A percentile compares a stretch with the other conserved stretches of the same genome.
Evolutionary conservation across 371 early-diverging fungal genomes (phyloP).

Genomic region (Hamiltosporidium tvaerminnensis): DNA sequence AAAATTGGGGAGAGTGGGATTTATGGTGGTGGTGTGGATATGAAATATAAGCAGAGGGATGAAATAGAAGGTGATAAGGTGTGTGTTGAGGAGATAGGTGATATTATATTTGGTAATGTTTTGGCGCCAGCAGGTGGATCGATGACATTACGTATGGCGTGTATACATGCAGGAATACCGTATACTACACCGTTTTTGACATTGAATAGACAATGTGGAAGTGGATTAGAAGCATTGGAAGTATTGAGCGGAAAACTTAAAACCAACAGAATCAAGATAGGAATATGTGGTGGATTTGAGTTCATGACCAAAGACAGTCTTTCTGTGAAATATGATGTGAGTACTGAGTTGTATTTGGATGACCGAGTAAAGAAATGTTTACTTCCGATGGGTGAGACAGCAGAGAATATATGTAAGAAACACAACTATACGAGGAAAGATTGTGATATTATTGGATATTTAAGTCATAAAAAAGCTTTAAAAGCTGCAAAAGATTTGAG

Average conservation of each 20-base stretch:
- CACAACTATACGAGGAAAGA: constrained; percentile 63
- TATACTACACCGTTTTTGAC: constrained; percentile 64
- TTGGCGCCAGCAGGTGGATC: neutral
- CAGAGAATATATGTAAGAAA: constrained; percentile 78
- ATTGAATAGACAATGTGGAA: constrained; percentile 85
- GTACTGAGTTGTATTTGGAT: neutral
- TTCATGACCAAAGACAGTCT: constrained; percentile 68
- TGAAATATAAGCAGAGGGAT: too few relatives aligned
- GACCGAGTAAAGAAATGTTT: constrained; percentile 27
- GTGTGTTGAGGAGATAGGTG: neutral
- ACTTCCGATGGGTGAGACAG: constrained; percentile 61
- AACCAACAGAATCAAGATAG: constrained; percentile 72
- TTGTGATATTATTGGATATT: constrained; percentile 71
- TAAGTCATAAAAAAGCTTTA: constrained; percentile 63
- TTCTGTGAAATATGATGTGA: neutral
- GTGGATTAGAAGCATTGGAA: constrained; percentile 77
- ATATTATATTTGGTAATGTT: neutral
- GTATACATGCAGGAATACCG: constrained; percentile 9
- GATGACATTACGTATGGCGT: neutral
- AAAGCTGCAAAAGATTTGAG: constrained; percentile 70
- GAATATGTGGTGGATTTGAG: constrained; percentile 90
- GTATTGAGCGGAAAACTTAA: constrained; percentile 72
- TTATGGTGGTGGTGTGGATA: too few relatives aligned
- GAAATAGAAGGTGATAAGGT: neutral
- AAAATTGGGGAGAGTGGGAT: too few relatives aligned